Evolutionary conservation across 163 green algal genomes (phyloP), one percentile per base, ranked within the genome.

Genomic region (Scenedesmus sp.): DNA sequence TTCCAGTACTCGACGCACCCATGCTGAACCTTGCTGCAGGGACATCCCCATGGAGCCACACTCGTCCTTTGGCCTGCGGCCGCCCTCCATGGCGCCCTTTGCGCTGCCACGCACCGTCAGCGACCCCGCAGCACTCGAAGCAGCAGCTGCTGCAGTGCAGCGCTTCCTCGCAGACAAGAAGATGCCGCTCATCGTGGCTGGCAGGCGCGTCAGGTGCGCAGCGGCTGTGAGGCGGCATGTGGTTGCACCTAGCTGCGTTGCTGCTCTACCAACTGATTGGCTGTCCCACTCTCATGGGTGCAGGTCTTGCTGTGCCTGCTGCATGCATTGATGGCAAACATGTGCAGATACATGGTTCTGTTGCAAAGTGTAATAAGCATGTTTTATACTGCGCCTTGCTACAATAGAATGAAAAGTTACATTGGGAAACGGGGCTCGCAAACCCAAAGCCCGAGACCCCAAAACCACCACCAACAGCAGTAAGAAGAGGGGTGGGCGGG

Each of bases 131-230:
- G 86, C 65, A 51, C 91, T 97, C 46, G 81, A 92, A n/a, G 93
- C 93, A 18, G 95, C 95, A 33, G 90, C 96, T 35, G 93, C 94
- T 2, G 92, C 92, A 0, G 93, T 94, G 0, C 90, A 89, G 2
- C 85, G 70, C 0, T 95, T 97, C 61, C 85, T 97, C 81, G 93
- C 93, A 56, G 80, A 80, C 70, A 94, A 94, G 49, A 42, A 90
- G 33, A 96, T 95, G 91, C 95, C 94, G 2, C 93, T 97, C 35
- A 51, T 96, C 20, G 91, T 97, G 10, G 43, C 26, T 13, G 86
- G 86, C 13, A 42, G 86, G 30, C 73, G 86, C 43, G 72, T 49
- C 20, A 85, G 86, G 86, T 85, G 72, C 4, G 70, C 4, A n/a
- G 40, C 79, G 35, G 43, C n/a, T 44, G n/a, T 51, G 13, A 43